Conservation (phyloP, 73 alveolate species). For the Symbiodinium pilosum region DNA sequence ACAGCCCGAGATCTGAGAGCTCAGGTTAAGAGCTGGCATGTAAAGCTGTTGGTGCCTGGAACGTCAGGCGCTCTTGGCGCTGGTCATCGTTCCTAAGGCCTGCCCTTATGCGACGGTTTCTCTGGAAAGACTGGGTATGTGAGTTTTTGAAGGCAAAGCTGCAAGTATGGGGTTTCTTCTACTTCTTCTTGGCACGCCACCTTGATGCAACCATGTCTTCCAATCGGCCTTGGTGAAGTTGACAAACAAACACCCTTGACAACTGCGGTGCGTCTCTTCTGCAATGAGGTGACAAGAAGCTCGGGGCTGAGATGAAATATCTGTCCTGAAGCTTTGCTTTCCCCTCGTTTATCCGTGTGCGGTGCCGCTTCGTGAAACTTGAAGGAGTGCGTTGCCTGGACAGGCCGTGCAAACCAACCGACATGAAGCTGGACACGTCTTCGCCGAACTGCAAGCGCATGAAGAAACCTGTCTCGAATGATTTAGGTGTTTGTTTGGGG, state of each 20-base stretch:
- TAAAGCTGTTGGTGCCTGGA: background rate
- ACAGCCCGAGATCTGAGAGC: background rate
- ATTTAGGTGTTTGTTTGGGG: background rate
- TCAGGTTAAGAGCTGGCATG: no score
- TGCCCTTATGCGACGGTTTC: background rate
- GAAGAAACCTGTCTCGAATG: slow-evolving; percentile 44
- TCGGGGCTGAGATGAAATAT: background rate
- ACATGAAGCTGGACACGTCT: slow-evolving; percentile 58
- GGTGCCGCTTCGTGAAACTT: no score
- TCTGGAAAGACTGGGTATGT: background rate
- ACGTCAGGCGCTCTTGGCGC: slow-evolving; percentile 49
- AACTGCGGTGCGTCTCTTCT: no score
- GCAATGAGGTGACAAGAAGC: slow-evolving; percentile 82
- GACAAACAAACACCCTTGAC: no score
- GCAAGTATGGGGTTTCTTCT: slow-evolving; percentile 74
- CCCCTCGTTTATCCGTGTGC: background rate
- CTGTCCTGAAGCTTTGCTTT: background rate
- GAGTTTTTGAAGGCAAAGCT: slow-evolving; percentile 34
- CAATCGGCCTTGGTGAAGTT: background rate
- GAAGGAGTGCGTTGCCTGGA: no score
- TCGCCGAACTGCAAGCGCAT: slow-evolving; percentile 89
- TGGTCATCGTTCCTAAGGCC: slow-evolving; percentile 65
- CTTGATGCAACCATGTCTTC: background rate
- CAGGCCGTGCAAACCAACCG: slow-evolving; percentile 90
- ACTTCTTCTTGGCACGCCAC: slow-evolving; percentile 76